These are phyloP conservation scores for Trichoderma reesei DNA, from an alignment of 495 filamentous ascomycete genomes.

Conservation along the genomic window DNA sequence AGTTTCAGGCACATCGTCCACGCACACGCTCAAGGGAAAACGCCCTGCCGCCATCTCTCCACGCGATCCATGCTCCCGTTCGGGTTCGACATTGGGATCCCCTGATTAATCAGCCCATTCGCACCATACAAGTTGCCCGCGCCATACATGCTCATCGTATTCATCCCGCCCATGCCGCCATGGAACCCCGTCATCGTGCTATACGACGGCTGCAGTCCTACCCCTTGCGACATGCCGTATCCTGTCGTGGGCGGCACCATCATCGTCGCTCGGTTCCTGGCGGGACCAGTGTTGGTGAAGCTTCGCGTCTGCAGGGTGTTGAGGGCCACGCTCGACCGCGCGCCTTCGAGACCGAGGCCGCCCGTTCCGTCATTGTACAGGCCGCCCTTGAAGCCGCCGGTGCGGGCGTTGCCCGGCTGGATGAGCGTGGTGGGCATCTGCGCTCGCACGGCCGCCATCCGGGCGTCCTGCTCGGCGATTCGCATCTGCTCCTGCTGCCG, in stretches of 20 bases:
- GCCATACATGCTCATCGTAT: slow-evolving; percentile 10
- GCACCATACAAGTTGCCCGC: slow-evolving; percentile 14
- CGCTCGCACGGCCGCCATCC: slow-evolving; percentile 30
- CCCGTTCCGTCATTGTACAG: slow-evolving; percentile 42
- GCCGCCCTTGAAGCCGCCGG: slow-evolving; percentile 41
- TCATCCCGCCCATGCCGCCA: slow-evolving; percentile 16
- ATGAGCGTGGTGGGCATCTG: slow-evolving; percentile 31
- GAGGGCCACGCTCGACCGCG: slow-evolving; percentile 11
- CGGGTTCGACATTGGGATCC: slow-evolving; percentile 15
- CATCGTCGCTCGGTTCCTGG: slow-evolving; percentile 16
- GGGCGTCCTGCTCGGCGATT: slow-evolving; percentile 26
- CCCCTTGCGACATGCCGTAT: slow-evolving; percentile 13
- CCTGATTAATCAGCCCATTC: slow-evolving; percentile 18
- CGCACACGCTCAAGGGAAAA: slow-evolving; percentile 44
- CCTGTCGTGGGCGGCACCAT: slow-evolving; percentile 14
- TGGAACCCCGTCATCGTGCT: neutral
- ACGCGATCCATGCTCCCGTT: slow-evolving; percentile 66
- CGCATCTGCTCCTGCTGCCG: slow-evolving; percentile 27
- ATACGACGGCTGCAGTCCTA: slow-evolving; percentile 9
- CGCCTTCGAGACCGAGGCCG: slow-evolving; percentile 21
- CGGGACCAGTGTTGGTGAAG: slow-evolving; percentile 16
- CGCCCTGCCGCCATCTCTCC: slow-evolving; percentile 82
- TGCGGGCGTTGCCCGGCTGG: slow-evolving; percentile 21
- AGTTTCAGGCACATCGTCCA: too few species aligned
- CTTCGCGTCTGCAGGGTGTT: slow-evolving; percentile 13